Evolutionary conservation across 768 basidiomycete genomes (phyloP), one percentile per base, ranked within the genome.

Genomic region (Xerocomus brunneocitrinus): DNA sequence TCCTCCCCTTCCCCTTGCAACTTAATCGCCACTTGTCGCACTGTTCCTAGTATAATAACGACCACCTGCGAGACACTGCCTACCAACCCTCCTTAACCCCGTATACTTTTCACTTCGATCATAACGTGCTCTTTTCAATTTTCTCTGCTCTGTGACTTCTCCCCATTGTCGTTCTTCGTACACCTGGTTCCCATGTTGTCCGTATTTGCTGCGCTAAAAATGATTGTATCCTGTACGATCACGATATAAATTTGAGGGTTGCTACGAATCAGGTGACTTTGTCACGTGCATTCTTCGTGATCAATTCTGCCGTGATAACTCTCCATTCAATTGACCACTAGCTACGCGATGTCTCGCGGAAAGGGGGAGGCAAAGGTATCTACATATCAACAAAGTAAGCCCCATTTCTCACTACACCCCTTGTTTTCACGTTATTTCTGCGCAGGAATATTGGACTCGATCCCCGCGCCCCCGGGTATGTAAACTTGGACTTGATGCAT

Each of bases 381-480:
- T 12, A 48, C 39, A 24, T 69, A 67, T 50, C 50, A 60, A 35
- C 59, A 64, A 12, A 57, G 68, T 71, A 24, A 52, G 31, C 8
- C 22, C 4, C 31, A 7, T 39, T 7, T 31, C 22, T 34, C 14
- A 1, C 25, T 19, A 6, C 1, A 22, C n/a, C 9, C 31, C 27
- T 12, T 48, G 13, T 36, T 30, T 16, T 58, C 44, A 62, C 24
- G 4, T n/a, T 28, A 32, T 19, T 3, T 10, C 0, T 47, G 5
- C 3, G 24, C 39, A 70, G 68, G 70, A 45, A 50, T 25, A 12
- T 53, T 59, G 50, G 40, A 53, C 22, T 72, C 74, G 3, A 67
- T 71, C 14, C 62, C 70, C 5, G 71, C 70, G 2, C 74, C 75
- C 34, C 58, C 71, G 61, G 73, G 74, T 69, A 58, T 4, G 44